Base-by-base conservation (phyloP, 306 rosid species). In the Cicer judaicum region DNA sequence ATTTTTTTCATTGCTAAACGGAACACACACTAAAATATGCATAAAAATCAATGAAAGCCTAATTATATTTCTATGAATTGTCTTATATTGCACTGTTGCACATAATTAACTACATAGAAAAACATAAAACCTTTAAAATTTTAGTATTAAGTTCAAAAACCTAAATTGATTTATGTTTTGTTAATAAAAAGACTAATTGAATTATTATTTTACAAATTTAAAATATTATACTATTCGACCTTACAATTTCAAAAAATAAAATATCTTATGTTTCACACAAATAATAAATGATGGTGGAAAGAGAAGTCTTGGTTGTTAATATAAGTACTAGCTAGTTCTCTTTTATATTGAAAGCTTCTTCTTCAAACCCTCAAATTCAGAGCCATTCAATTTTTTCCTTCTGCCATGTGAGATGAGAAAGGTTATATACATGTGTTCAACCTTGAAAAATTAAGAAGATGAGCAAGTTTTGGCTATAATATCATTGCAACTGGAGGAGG, bases 401-500 rank as follows among this genome's bases (percentile, higher is more conserved):
- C 65, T 29, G 1, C 42, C 65, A 60, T 60, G 53, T 40, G 73
- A 72, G 38, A 40, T 41, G 47, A 52, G 10, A 36, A 14, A 13
- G 5, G 6, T 29, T 64, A 64, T 36, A 9, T 29, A 47, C 54
- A 14, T 11, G 2, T 59, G 12, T 16, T 16, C 7, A 77, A 39
- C 43, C 6, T 14, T 11, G 41, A 34, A 40, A 44, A 36, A 44
- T 40, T 52, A 8, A 65, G 63, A 74, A 52, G 29, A 5, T 8
- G 29, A 16, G 14, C 10, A 16, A 16, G 70, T 56, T 75, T 41
- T 18, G 64, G 34, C 63, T 46, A 64, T 7, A 41, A n/a, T 75
- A 56, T 16, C 43, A 80, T 75, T 81, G 88, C 85, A 74, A 84
- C 85, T 81, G 55, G 85, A 84, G 88, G 85, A 84, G 83, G 76